Evolutionary conservation across 768 basidiomycete genomes (phyloP), one percentile per base, ranked within the genome.

Genomic region (Trametes gibbosa): DNA sequence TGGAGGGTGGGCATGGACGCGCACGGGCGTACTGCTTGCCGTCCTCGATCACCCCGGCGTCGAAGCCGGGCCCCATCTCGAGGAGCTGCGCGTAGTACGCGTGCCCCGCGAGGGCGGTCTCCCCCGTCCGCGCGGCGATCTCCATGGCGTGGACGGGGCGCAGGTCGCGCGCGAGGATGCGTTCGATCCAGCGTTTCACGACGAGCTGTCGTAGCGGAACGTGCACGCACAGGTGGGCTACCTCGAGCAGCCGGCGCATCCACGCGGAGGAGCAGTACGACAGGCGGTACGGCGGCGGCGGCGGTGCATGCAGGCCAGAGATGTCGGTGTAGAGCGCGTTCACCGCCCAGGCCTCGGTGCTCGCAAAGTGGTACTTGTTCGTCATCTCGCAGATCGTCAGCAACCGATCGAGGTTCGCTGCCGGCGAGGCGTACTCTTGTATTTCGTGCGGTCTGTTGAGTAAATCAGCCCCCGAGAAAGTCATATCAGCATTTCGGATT

Each of bases 381-480:
- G 78, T 70, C 21, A 76, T 69, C 59, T 76, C 72, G 25, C 76
- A 73, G 56, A 80, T 72, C 39, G 73, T 73, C 29, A 78, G 68
- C 8, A 80, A 64, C 23, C 71, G 68, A 50, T 70, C 68, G 21
- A 80, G 63, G 48, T 73, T 60, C 19, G 74, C 62, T 19, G 62
- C 56, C 63, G 65, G 53, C 61, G 69, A 56, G 70, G 69, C 52
- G 68, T 66, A 62, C 62, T 66, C 43, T 69, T 76, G 61, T 6
- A 65, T 61, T 40, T 69, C 64, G 14, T 49, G 48, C 12, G 61
- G 64, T 24, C 66, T 63, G 47, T 45, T n/a, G 9, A 45, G 25
- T 32, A 27, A 17, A 32, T n/a, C n/a, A 40, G 9, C 19, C 16
- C 3, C 21, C 29, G 24, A 39, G 6, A n/a, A n/a, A 29, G 48